phyloP scores from a whole-genome alignment of 345 rosid genomes.

The Laguncularia racemosa region DNA sequence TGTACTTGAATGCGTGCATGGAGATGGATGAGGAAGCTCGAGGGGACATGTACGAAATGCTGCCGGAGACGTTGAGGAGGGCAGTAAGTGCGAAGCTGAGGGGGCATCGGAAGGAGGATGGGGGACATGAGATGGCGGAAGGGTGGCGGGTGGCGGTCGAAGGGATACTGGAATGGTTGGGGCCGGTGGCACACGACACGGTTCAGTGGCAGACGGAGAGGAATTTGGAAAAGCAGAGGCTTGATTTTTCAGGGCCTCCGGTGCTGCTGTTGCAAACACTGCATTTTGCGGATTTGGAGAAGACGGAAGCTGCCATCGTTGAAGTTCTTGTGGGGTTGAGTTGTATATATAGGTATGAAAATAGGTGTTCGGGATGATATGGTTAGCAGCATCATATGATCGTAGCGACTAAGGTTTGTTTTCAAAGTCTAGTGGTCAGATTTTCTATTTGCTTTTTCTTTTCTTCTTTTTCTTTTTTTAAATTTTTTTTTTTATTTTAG shows the following conservation, averaged over 20 bases:
- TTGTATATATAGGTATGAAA: slow-evolving; percentile 28
- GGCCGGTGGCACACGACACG: slow-evolving; percentile 42
- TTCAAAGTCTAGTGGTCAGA: neutral
- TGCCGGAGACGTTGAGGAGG: slow-evolving; percentile 27
- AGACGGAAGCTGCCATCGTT: slow-evolving; percentile 47
- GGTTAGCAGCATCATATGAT: neutral
- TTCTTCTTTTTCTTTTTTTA: neutral
- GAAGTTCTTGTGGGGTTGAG: slow-evolving; percentile 53
- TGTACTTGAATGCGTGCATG: slow-evolving; percentile 18
- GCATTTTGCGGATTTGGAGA: slow-evolving; percentile 45
- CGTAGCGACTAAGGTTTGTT: neutral
- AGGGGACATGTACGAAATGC: slow-evolving; percentile 25
- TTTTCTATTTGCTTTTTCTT: neutral
- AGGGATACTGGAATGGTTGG: slow-evolving; percentile 38
- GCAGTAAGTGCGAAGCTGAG: slow-evolving; percentile 25
- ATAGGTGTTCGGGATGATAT: neutral
- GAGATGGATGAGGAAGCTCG: slow-evolving; percentile 26
- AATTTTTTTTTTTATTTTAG: neutral
- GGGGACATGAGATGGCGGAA: slow-evolving; percentile 16
- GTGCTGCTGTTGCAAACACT: slow-evolving; percentile 42
- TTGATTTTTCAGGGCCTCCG: slow-evolving; percentile 22
- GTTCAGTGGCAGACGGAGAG: slow-evolving; percentile 47
- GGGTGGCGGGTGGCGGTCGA: slow-evolving; percentile 38
- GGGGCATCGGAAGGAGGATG: slow-evolving; percentile 2
- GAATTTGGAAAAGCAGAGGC: slow-evolving; percentile 35